phyloP scores from a whole-genome alignment of 164 flowering plant genomes.

The Magnolia changhungtana region DNA sequence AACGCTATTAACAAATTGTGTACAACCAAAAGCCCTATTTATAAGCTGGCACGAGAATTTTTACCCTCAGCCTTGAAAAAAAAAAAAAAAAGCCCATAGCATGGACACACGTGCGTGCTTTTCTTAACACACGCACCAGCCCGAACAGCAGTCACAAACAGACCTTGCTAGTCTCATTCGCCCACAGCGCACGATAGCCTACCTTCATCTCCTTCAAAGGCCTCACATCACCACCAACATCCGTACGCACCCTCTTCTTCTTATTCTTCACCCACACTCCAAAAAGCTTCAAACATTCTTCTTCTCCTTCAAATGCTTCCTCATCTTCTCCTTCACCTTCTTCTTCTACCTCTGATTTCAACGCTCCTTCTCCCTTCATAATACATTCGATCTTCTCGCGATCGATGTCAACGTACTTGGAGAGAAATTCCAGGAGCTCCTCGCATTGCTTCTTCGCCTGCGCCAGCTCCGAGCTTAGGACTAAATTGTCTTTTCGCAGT shows the following conservation, averaged over 20 bases:
- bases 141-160: constrained; percentile 8
- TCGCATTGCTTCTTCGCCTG: constrained; percentile 67
- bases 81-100: too few relatives aligned
- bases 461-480: constrained; percentile 63
- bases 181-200: constrained; percentile 25
- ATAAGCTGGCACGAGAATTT: too few relatives aligned
- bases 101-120: too few relatives aligned
- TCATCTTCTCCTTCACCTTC: constrained; percentile 3
- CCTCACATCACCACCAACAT: constrained; percentile 11
- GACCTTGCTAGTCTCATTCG: constrained; percentile 33
- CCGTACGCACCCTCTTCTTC: constrained; percentile 22
- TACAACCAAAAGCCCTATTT: not conserved
- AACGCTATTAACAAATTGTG: not conserved
- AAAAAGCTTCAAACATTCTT: constrained; percentile 50
- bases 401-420: constrained; percentile 46
- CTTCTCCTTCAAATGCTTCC: constrained; percentile 9
- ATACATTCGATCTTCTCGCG: constrained; percentile 55
- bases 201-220: constrained; percentile 37
- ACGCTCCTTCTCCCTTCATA: constrained; percentile 36
- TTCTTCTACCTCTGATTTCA: constrained; percentile 1
- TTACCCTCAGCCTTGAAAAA: too few relatives aligned
- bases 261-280: constrained; percentile 72
- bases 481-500: constrained; percentile 55
- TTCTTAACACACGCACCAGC: too few relatives aligned
- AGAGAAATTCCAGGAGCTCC: constrained; percentile 51